Evolutionary conservation across 2,329 filamentous ascomycete genomes (phyloP), one percentile per base, ranked within the genome.

Genomic region (Epichloe uncinata): DNA sequence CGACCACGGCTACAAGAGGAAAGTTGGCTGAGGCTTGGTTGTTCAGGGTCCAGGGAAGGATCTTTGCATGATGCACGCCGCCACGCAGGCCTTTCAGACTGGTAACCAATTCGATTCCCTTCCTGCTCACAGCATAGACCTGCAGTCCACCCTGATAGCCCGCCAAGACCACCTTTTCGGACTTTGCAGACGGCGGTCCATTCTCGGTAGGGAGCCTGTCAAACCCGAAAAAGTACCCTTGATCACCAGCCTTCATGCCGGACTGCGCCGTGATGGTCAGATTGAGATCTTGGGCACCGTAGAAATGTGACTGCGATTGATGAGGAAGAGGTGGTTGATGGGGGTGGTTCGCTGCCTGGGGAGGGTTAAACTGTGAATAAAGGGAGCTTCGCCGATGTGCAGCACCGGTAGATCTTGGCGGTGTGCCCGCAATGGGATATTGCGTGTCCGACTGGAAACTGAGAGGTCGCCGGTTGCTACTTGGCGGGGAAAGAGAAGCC

Each of bases 81-180:
- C 91, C 91, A 58, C 82, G 79, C 30, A 96, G 71, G 4, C 87
- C 87, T 60, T 84, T 83, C 45, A 96, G 69, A 50, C 79, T 79
- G 18, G 82, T 82, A 33, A 88, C 69, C 20, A 79, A 74, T 50
- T 87, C 84, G 49, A 87, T 65, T 45, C 84, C 85, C 53, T 82
- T 81, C 60, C 84, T 86, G 42, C 81, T 79, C 33, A 94, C 75
- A 18, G 79, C 74, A 56, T 87, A 83, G 15, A 95, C 76, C 55
- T 91, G 84, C 46, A 96, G 62, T 1, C 83, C 83, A 41, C 87
- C 87, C 62, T 95, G 85, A 56, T 82, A 88, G 1, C 90, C 90
- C 8, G 87, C 78, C 4, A 95, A 66, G 42, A 89, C 71, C 26
- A 86, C 79, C 63, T 84, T 83, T 59, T 85, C 77, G 49, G 69